A percentile compares a stretch with the other conserved stretches of the same genome.
Conservation (phyloP, 768 basidiomycete species). For the Suillus placidus region DNA sequence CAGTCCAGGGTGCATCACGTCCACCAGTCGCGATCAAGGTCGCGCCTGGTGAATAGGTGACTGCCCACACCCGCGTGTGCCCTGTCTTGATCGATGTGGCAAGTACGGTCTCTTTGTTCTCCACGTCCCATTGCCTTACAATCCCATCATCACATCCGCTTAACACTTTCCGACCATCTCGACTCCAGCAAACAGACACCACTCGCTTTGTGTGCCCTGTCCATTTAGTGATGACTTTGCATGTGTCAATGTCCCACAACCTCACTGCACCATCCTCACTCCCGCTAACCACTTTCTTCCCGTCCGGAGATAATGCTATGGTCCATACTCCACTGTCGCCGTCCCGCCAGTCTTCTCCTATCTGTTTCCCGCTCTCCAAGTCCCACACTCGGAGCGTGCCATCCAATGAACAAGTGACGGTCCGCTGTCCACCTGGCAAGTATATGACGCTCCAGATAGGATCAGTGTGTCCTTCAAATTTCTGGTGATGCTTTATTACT, state of each 20-base stretch:
- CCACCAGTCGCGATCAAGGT: too few relatives aligned
- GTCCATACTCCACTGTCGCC: neutral
- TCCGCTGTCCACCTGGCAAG: neutral
- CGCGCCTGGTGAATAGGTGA: too few relatives aligned
- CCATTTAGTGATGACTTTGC: neutral
- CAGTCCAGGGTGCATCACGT: too few relatives aligned
- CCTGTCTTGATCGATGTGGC: too few relatives aligned
- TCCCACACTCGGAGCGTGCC: neutral
- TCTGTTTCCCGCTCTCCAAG: neutral
- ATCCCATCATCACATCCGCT: too few relatives aligned
- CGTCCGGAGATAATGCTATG: neutral
- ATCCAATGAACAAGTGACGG: neutral
- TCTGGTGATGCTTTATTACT: neutral
- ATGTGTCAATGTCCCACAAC: neutral
- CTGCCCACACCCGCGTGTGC: too few relatives aligned
- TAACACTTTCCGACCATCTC: neutral
- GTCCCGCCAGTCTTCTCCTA: neutral
- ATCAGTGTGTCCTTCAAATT: neutral
- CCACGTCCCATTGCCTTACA: too few relatives aligned
- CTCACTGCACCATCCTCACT: neutral
- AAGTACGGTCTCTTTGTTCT: too few relatives aligned
- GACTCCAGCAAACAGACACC: neutral
- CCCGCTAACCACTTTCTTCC: neutral
- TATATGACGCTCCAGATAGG: neutral
- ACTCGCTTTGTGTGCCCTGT: neutral